Conservation (phyloP, 2,329 filamentous ascomycete species). For the Penicillium polonicum region DNA sequence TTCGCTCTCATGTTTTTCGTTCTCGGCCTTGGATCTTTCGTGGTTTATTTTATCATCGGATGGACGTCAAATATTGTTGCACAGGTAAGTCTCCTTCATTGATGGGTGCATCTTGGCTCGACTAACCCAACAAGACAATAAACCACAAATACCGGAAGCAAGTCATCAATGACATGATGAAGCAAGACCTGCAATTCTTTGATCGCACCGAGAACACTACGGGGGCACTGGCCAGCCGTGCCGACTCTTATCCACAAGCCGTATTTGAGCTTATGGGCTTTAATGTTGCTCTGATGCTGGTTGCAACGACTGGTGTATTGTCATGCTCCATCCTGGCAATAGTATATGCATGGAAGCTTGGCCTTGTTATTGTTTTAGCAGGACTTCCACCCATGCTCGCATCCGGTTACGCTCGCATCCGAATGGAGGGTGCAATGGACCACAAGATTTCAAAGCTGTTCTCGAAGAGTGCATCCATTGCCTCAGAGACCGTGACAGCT, state of each 20-base stretch:
- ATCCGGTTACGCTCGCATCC: conserved; percentile 50
- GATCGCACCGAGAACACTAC: conserved; percentile 32
- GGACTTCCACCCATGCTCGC: conserved; percentile 48
- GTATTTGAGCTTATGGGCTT: conserved; percentile 49
- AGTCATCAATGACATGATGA: conserved; percentile 26
- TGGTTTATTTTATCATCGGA: conserved; percentile 43
- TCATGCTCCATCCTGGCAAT: conserved; percentile 50
- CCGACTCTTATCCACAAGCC: conserved; percentile 39
- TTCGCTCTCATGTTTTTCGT: conserved; percentile 50
- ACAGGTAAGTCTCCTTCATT: conserved; percentile 14
- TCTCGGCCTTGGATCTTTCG: conserved; percentile 38
- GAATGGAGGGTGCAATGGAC: conserved; percentile 41
- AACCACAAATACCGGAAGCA: conserved; percentile 20
- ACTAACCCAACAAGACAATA: conserved; percentile 1
- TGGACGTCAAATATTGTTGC: conserved; percentile 30
- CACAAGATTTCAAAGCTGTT: conserved; percentile 25
- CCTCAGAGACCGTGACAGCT: conserved; percentile 48
- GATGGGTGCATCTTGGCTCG: neutral
- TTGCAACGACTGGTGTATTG: conserved; percentile 48
- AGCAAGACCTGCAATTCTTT: conserved; percentile 35
- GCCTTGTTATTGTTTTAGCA: conserved; percentile 49
- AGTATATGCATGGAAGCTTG: conserved; percentile 52
- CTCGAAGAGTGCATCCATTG: conserved; percentile 45
- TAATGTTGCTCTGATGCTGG: conserved; percentile 51
- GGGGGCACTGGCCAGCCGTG: conserved; percentile 29